phyloP scores from a whole-genome alignment of 1,139 yeast genomes.

The Taphrina sp. region DNA sequence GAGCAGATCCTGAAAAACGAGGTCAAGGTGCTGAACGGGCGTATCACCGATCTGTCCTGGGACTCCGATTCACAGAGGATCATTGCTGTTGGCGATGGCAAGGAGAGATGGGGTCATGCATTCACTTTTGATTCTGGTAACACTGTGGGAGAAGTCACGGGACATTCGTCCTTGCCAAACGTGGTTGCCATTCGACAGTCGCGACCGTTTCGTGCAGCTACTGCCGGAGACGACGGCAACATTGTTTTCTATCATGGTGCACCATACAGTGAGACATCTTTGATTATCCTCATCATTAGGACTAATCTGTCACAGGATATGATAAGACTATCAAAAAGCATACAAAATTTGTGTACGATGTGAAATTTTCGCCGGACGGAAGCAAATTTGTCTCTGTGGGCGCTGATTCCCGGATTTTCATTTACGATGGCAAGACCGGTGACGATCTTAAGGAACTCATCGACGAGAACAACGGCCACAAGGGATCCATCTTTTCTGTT shows the following conservation, averaged over 20 bases:
- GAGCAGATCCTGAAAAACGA: conserved; percentile 73
- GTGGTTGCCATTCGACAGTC: conserved; percentile 83
- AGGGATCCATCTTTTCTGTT: conserved; percentile 77
- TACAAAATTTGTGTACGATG: conserved; percentile 74
- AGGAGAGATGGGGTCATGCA: conserved; percentile 87
- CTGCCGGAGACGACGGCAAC: conserved; percentile 84
- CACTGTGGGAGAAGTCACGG: conserved; percentile 90
- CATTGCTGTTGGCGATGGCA: conserved; percentile 94
- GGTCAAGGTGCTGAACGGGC: conserved; percentile 70
- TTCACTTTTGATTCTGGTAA: conserved; percentile 94
- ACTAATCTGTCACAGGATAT: too few species aligned
- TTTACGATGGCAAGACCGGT: conserved; percentile 88
- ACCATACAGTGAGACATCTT: too few species aligned
- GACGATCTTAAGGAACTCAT: conserved; percentile 57
- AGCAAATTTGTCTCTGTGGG: conserved; percentile 76
- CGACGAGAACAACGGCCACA: conserved; percentile 52
- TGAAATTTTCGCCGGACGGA: conserved; percentile 72
- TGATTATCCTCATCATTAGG: too few species aligned
- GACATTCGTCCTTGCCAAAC: conserved; percentile 82
- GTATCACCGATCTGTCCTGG: conserved; percentile 84
- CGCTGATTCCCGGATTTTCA: conserved; percentile 70
- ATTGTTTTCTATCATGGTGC: conserved; percentile 88
- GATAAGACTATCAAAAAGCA: conserved; percentile 70
- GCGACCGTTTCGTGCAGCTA: conserved; percentile 90
- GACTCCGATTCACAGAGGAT: conserved; percentile 82